phyloP scores from a whole-genome alignment of 2,329 filamentous ascomycete genomes.

The Aureobasidium sp. region DNA sequence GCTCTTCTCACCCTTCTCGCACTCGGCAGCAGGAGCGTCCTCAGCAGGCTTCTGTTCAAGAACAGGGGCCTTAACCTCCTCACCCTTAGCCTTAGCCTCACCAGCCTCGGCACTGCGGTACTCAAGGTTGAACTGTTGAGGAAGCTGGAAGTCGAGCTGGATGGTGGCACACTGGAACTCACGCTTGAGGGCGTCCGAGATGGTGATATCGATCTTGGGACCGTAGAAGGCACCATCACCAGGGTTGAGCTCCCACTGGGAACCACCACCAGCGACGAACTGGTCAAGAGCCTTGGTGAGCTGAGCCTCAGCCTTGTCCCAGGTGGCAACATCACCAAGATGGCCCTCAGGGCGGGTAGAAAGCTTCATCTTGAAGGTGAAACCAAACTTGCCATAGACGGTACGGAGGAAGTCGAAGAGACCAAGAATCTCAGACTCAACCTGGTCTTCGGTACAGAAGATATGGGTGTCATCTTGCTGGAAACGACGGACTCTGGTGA shows the following conservation, averaged over 20 bases:
- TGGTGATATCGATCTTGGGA: conserved; percentile 96
- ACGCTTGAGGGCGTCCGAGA: conserved; percentile 77
- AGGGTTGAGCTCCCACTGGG: conserved; percentile 82
- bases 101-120: conserved; percentile 52
- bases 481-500: conserved; percentile 89
- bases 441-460: conserved; percentile 81
- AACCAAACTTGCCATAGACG: conserved; percentile 76
- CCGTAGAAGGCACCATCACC: conserved; percentile 98
- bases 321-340: conserved; percentile 78
- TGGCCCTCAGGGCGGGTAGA: conserved; percentile 87
- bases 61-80: conserved; percentile 32
- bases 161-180: conserved; percentile 90
- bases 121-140: conserved; percentile 78
- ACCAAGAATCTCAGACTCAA: conserved; percentile 66
- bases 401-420: conserved; percentile 80
- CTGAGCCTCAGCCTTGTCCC: conserved; percentile 80
- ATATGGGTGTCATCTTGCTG: conserved; percentile 96
- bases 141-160: conserved; percentile 84
- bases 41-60: conserved; percentile 24
- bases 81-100: conserved; percentile 35
- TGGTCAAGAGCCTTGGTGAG: conserved; percentile 71
- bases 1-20: conserved; percentile 21
- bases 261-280: conserved; percentile 55
- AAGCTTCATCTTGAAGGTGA: conserved; percentile 89
- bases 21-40: conserved; percentile 27